phyloP scores from a whole-genome alignment of 2,329 filamentous ascomycete genomes.

The Colletotrichum nymphaeae region DNA sequence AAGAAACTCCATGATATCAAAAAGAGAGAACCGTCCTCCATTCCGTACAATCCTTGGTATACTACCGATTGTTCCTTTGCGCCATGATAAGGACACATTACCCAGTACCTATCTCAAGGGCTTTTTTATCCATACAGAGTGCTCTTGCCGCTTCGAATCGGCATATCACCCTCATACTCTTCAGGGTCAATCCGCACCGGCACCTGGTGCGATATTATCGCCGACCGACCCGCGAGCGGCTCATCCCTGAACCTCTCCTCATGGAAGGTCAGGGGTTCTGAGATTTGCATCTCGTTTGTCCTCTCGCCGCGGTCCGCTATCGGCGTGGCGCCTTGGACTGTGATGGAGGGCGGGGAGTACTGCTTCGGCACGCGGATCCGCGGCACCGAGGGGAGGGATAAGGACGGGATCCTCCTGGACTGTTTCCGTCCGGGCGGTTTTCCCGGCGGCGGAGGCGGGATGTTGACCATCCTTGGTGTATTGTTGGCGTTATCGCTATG shows the following conservation, averaged over 20 bases:
- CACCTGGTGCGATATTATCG: slow-evolving; percentile 7
- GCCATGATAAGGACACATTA: background rate
- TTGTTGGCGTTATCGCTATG: background rate
- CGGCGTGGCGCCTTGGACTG: slow-evolving; percentile 44
- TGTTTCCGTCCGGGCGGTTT: slow-evolving; percentile 39
- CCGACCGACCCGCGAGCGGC: slow-evolving; percentile 34
- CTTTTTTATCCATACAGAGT: slow-evolving; percentile 45
- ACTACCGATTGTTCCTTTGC: too few species aligned
- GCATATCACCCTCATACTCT: slow-evolving; percentile 41
- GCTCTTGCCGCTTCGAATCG: slow-evolving; percentile 49
- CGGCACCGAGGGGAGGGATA: slow-evolving; percentile 51
- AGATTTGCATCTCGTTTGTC: slow-evolving; percentile 42
- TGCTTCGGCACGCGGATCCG: slow-evolving; percentile 54
- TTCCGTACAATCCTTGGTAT: too few species aligned
- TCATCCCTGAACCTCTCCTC: slow-evolving; percentile 42
- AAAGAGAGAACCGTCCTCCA: background rate
- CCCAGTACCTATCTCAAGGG: too few species aligned
- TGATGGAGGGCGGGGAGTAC: slow-evolving; percentile 52
- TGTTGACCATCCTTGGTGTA: background rate
- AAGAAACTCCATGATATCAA: background rate
- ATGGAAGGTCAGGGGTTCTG: slow-evolving; percentile 41
- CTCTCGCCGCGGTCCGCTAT: slow-evolving; percentile 38
- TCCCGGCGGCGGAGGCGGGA: slow-evolving; percentile 38
- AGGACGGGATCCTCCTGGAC: slow-evolving; percentile 43
- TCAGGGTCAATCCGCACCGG: slow-evolving; percentile 14